Evolutionary conservation across 305 asterid genomes (phyloP), one percentile per base, ranked within the genome.

Genomic region (Solanum hybrid): DNA sequence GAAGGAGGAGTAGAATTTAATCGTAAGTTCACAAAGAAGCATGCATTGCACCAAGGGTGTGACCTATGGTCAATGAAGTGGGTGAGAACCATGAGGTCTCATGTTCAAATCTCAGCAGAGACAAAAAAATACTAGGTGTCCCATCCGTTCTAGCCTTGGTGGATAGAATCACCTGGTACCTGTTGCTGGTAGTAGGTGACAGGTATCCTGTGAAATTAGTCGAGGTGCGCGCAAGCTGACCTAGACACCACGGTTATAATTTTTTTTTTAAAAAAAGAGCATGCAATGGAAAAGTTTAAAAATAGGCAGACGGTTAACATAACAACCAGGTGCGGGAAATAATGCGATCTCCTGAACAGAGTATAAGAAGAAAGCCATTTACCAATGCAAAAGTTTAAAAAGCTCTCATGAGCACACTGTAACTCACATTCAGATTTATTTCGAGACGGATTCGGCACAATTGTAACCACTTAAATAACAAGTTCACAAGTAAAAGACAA

Each of bases 1-100:
- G 51, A 36, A 86, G 32, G 79, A 87, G 82, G 88, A 86, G 41
- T 51, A 17, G 29, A 51, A 84, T 84, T 31, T 20, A 72, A 81
- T 83, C 80, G 57, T 45, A 73, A 87, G 39, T 76, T 79, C 68
- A 90, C 38, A 85, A 75, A 31, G 90, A 88, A 89, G 61, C 51
- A 80, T 79, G 87, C 88, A 79, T 7, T 81, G 27, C 73, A 61
- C 26, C 27, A 22, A 3, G 73, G 73, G 73, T 61, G 73, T 61
- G 72, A 61, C 26, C 72, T 61, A 61, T 61, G 26, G 72, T 61
- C 27, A 61, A 22, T 22, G 26, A 1, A 61, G 72, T 61, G 72
- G 72, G 26, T 61, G 72, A 61, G 72, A 61, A 7, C 72, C 11
- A 61, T 61, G 72, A 61, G 5, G 26, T 61, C 24, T 57, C 70